phyloP scores from a whole-genome alignment of 768 basidiomycete species.

The Suillus plorans region DNA sequence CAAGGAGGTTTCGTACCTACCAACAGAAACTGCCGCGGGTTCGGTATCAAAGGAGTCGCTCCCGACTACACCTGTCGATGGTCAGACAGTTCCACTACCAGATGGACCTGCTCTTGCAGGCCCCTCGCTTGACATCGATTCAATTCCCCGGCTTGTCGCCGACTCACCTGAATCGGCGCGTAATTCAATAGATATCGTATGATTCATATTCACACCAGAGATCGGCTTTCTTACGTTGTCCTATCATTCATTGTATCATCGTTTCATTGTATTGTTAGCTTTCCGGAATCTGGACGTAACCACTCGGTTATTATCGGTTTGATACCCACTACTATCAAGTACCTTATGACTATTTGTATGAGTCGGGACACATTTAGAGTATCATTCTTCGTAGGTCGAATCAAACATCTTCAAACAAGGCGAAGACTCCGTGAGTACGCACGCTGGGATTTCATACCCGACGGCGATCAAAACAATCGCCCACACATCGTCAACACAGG shows the following conservation, averaged over 20 bases:
- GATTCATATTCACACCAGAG: neutral
- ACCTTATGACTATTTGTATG: slow-evolving; percentile 24
- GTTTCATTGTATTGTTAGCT: slow-evolving; percentile 30
- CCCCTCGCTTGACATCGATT: slow-evolving; percentile 13
- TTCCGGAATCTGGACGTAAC: slow-evolving; percentile 2
- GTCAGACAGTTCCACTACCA: slow-evolving; percentile 16
- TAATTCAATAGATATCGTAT: slow-evolving; percentile 19
- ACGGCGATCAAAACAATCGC: neutral
- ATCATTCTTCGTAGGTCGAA: slow-evolving; percentile 11
- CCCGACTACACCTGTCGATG: slow-evolving; percentile 22
- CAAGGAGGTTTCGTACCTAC: slow-evolving; percentile 25
- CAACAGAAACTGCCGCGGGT: slow-evolving; percentile 15
- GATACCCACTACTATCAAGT: slow-evolving; percentile 19
- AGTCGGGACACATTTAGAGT: slow-evolving; percentile 29
- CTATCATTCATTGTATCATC: neutral
- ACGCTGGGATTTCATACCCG: neutral
- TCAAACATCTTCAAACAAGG: neutral
- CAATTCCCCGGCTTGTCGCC: slow-evolving; percentile 23
- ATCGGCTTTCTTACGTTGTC: neutral
- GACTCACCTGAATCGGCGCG: slow-evolving; percentile 15
- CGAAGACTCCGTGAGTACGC: no score
- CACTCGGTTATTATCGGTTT: neutral
- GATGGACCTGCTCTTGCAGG: slow-evolving; percentile 12
- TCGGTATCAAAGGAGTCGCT: slow-evolving; percentile 30
- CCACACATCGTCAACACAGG: neutral